Evolutionary conservation across 2,329 filamentous ascomycete genomes (phyloP).

Genomic region (Chrysosporium queenslandicum): DNA sequence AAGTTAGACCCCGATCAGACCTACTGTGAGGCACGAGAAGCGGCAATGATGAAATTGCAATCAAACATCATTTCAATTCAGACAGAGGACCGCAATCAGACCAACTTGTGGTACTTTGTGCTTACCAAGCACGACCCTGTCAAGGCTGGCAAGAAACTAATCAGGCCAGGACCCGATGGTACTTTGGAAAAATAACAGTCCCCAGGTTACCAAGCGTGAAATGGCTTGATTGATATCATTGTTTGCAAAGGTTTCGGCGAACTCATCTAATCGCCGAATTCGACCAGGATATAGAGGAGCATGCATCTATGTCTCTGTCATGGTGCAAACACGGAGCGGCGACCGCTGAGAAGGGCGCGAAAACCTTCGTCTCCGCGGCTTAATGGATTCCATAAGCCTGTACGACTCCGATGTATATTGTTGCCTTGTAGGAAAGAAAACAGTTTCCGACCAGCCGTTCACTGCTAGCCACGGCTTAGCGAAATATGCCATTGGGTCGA

Average conservation of each 20-base stretch:
- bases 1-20: too few species aligned
- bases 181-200: too few species aligned
- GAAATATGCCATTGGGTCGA: constrained; percentile 6
- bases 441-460: constrained; percentile 14
- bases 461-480: constrained; percentile 12
- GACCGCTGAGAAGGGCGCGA: neutral
- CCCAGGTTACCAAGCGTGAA: too few species aligned
- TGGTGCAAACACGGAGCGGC: neutral
- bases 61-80: too few species aligned
- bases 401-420: constrained; percentile 1
- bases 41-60: too few species aligned
- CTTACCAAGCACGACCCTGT: too few species aligned
- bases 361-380: neutral
- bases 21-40: too few species aligned
- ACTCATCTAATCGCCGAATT: neutral
- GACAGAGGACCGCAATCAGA: too few species aligned
- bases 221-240: too few species aligned
- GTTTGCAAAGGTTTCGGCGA: neutral
- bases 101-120: too few species aligned
- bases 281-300: neutral
- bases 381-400: neutral
- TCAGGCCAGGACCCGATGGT: too few species aligned
- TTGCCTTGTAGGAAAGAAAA: constrained; percentile 2
- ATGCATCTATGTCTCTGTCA: neutral
- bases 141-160: too few species aligned